Base-by-base conservation (phyloP, 2,329 filamentous ascomycete genomes). In the Pseudohalonectria lignicola region DNA sequence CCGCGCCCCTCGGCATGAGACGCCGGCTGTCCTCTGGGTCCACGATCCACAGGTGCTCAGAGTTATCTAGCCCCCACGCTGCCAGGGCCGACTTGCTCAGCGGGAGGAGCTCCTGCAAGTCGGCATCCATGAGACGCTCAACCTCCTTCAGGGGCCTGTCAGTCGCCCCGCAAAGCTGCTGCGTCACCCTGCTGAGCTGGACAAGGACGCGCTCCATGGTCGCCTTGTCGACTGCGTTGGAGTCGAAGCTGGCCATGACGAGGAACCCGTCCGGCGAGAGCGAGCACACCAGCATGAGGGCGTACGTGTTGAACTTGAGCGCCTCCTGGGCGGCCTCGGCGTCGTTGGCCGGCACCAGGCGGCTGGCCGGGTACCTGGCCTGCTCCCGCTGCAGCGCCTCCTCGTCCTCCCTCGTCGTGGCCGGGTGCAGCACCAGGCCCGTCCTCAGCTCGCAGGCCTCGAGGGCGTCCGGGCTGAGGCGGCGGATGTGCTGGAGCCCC, bases 231-330 rank as follows among this genome's bases (percentile, higher is more conserved):
- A 82, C 67, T 1, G 69, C 66, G n/a, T 69, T 68, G 17, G 74
- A 75, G 48, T 82, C 76, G 47, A 80, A 80, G 47, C 76, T 78
- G 1, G 76, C 75, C 60, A 76, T 77, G 40, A 77, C 61, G 13
- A 70, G 54, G 49, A 81, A 72, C 1, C 70, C 67, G 42, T 64
- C 60, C 2, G 67, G 61, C 26, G 74, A 67, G 5, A 80, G 57
- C 4, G 71, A 76, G 52, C 76, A 82, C 31, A 80, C 76, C 16
- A 82, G 57, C 62, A 82, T 80, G 23, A 82, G 66, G 2, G 75
- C 69, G 49, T 80, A 79, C 0, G 66, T 69, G 51, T 70, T 71
- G 50, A 71, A 71, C 47, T 69, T 69, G 45, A 79, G 61, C 1
- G 74, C 76, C 45, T 79, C 75, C 33, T 71, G 66, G 0, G 72